Conservation (phyloP, 331 rosid genomes). For the Stylosanthes scabra region DNA sequence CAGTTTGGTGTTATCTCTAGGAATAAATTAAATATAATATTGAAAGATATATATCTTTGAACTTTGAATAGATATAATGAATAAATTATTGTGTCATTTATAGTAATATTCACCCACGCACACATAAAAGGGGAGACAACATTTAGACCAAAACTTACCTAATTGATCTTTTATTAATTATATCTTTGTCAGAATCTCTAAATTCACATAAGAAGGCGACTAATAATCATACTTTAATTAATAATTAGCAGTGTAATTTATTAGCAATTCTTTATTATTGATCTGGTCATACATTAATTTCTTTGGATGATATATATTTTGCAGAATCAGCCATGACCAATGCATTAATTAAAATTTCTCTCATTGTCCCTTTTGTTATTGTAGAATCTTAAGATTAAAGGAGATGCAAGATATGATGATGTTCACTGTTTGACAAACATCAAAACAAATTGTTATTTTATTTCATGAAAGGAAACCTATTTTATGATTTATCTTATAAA, state of each 20-base stretch:
- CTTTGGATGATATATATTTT: constrained; percentile 15
- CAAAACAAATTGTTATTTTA: constrained; percentile 1
- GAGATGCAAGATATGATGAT: constrained; percentile 42
- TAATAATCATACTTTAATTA: background rate
- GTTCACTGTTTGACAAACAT: constrained; percentile 28
- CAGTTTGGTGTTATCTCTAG: background rate
- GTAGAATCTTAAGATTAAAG: constrained; percentile 39
- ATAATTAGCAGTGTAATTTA: background rate
- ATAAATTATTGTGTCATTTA: background rate
- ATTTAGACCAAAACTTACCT: background rate
- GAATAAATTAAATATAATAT: background rate
- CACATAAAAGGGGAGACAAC: background rate
- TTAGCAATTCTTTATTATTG: background rate
- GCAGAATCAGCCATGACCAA: background rate
- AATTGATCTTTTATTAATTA: background rate
- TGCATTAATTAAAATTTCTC: constrained; percentile 1
- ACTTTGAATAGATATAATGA: too few species aligned
- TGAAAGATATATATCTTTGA: background rate
- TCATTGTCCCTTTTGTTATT: background rate
- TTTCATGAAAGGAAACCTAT: constrained; percentile 9
- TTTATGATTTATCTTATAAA: background rate
- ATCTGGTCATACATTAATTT: background rate
- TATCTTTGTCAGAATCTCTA: background rate
- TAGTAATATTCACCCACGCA: background rate
- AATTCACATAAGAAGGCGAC: background rate